Conservation (phyloP, 805 yeast genomes). For the Wickerhamomyces pijperi region DNA sequence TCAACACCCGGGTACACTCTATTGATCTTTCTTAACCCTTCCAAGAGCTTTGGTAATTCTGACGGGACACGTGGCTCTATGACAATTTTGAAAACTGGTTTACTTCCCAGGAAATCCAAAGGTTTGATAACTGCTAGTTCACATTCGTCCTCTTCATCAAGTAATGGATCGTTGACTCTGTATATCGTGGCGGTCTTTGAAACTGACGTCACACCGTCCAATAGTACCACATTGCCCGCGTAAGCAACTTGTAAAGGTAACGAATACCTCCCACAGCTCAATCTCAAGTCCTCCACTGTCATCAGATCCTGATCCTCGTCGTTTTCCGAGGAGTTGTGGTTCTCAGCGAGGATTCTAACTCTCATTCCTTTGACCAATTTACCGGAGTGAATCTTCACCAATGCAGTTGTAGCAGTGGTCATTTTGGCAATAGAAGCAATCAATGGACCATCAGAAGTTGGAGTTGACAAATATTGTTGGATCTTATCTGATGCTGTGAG, state of each 20-base stretch:
- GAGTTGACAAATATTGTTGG: slow-evolving; percentile 12
- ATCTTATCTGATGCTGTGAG: slow-evolving; percentile 9
- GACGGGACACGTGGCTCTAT: slow-evolving; percentile 74
- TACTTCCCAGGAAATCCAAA: slow-evolving; percentile 31
- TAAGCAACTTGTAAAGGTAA: slow-evolving; percentile 40
- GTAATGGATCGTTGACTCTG: too few species aligned
- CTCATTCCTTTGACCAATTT: slow-evolving; percentile 32
- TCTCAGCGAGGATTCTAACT: slow-evolving; percentile 48
- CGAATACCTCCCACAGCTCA: slow-evolving; percentile 66
- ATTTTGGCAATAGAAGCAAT: slow-evolving; percentile 49
- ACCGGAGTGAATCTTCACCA: slow-evolving; percentile 58
- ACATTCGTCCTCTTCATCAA: too few species aligned
- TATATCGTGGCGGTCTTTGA: slow-evolving; percentile 58
- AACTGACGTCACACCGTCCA: slow-evolving; percentile 53
- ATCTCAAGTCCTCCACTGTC: slow-evolving; percentile 21
- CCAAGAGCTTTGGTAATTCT: slow-evolving; percentile 61
- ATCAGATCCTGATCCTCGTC: slow-evolving; percentile 37
- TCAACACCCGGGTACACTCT: slow-evolving; percentile 55
- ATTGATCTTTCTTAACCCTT: slow-evolving; percentile 54
- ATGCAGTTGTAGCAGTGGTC: slow-evolving; percentile 42
- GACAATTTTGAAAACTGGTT: slow-evolving; percentile 68
- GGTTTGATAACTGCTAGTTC: slow-evolving; percentile 24
- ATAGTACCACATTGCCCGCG: slow-evolving; percentile 58
- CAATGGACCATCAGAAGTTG: slow-evolving; percentile 31
- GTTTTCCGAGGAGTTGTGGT: slow-evolving; percentile 28